Conservation (phyloP, 2,329 filamentous ascomycete genomes). For the Colletotrichum sp. region DNA sequence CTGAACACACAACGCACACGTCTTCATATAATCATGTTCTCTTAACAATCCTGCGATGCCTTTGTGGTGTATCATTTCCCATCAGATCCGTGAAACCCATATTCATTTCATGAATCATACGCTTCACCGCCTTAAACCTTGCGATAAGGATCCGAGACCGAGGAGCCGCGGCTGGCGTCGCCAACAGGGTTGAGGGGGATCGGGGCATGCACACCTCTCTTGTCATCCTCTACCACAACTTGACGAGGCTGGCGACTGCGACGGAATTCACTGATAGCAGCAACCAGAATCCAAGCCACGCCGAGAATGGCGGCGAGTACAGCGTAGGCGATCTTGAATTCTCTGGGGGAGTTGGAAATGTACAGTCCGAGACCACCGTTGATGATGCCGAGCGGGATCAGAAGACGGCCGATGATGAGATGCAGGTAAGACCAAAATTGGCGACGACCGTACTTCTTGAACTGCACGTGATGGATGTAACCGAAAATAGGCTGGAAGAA, state of each 20-base stretch:
- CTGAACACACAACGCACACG: background rate
- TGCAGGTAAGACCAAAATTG: slow-evolving; percentile 48
- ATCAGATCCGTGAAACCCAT: background rate
- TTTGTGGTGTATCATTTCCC: background rate
- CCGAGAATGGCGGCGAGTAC: slow-evolving; percentile 43
- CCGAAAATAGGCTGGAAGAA: slow-evolving; percentile 48
- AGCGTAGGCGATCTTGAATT: slow-evolving; percentile 39
- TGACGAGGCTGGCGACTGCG: slow-evolving; percentile 21
- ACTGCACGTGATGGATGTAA: slow-evolving; percentile 45
- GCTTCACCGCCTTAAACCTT: background rate
- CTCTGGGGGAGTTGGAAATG: slow-evolving; percentile 34
- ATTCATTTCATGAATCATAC: background rate
- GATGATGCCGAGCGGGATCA: slow-evolving; percentile 46
- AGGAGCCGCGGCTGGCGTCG: background rate
- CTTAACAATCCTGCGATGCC: background rate
- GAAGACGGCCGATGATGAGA: slow-evolving; percentile 45
- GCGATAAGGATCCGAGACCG: background rate
- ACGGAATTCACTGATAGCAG: slow-evolving; percentile 34
- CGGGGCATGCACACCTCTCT: background rate
- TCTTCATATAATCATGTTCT: background rate
- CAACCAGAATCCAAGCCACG: slow-evolving; percentile 39
- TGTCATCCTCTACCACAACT: slow-evolving; percentile 11
- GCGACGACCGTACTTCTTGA: slow-evolving; percentile 40
- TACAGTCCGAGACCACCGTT: slow-evolving; percentile 49
- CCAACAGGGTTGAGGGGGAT: background rate